Base-by-base conservation (phyloP, 441 rosid genomes). In the Bocquillonia castaneifolia region DNA sequence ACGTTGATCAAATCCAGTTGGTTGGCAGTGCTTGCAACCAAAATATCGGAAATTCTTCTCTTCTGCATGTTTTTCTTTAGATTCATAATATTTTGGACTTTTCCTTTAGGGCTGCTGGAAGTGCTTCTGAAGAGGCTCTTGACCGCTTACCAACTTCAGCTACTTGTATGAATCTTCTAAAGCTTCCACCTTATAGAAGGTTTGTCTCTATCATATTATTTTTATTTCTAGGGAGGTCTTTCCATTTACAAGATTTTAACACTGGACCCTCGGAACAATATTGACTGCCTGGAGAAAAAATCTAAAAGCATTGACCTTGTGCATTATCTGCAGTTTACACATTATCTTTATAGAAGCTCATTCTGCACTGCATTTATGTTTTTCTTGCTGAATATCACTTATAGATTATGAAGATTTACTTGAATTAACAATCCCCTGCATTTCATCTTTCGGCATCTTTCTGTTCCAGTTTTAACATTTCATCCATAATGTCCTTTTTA, bases 111-210 rank as follows among this genome's bases (percentile, higher is more conserved):
- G 93, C 97, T 72, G 91, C 81, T 14, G 97, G 96, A 48, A 83
- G 69, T 73, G 88, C 89, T 31, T 76, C 92, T 58, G 94, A 90
- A 47, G 99, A 90, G 78, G 84, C 88, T 57, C 83, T 92, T 65
- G 97, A 92, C 60, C 88, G 98, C 54, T 81, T 94, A 73, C 98
- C 99, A 0, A 94, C 99, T 39, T 76, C 98, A 48, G 99, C 98
- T 62, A 94, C 98, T 70, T 94, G 99, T 73, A 92, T 92, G 97
- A 94, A 94, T 81, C 96, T 92, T 80, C 88, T 94, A 31, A 94
- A 92, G 86, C 99, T 94, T 84, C 99, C 99, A 8, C 96, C 98
- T 12, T 94, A 94, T 72, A 79, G 90, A 81, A 94, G 99, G 98
- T 92, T 75, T 78, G 86, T 83, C 72, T 56, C 22, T 64, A 31